Percentiles rank a stretch among this genome's conserved stretches.
Evolutionary conservation across 306 rosid genomes (phyloP).

Genomic region (Vigna reflexopilosa): DNA sequence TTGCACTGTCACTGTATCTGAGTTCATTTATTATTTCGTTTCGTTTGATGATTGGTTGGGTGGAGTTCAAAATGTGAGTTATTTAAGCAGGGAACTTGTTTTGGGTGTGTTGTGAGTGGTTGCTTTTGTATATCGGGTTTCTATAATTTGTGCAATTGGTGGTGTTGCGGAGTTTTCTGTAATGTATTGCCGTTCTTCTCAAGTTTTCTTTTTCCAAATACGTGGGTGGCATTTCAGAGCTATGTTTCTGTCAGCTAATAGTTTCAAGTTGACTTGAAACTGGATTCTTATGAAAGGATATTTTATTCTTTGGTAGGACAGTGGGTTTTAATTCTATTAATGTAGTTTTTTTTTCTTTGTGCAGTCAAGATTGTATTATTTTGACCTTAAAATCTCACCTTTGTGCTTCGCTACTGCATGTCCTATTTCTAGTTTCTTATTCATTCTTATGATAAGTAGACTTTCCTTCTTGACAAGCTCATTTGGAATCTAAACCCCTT

Average conservation of each 20-base stretch:
- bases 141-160: background rate
- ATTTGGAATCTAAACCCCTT: constrained; percentile 26
- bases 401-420: background rate
- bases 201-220: constrained; percentile 24
- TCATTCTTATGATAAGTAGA: constrained; percentile 6
- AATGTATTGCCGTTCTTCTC: background rate
- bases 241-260: background rate
- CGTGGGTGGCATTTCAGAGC: background rate
- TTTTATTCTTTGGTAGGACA: background rate
- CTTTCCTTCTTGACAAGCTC: constrained; percentile 19
- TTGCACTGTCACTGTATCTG: constrained; percentile 32
- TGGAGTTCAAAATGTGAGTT: constrained; percentile 25
- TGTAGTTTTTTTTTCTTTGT: too few species aligned
- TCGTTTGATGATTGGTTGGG: constrained; percentile 12
- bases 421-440: constrained; percentile 23
- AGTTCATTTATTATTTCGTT: constrained; percentile 30
- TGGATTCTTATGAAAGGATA: constrained; percentile 8
- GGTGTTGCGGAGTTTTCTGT: background rate
- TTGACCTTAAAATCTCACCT: background rate
- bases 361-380: background rate
- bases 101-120: constrained; percentile 11
- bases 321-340: background rate
- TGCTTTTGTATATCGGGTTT: constrained; percentile 28
- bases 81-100: constrained; percentile 13
- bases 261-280: constrained; percentile 10